These are phyloP conservation scores for Yarrowia yakushimensis DNA, from an alignment of 805 yeast species.

Conservation along the genomic window DNA sequence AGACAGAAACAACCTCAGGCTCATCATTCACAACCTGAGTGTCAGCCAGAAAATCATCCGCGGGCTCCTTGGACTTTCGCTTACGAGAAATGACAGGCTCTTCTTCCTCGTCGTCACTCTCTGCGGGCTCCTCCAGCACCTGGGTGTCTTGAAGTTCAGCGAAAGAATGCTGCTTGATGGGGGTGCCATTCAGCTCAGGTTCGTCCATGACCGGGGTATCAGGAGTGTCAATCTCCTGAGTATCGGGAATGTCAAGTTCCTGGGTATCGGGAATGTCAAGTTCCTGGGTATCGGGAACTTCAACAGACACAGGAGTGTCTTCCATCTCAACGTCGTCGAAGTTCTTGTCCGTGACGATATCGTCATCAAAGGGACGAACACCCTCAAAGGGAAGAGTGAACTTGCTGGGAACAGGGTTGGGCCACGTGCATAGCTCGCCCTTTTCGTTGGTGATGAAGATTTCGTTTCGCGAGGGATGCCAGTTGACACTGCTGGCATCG, in stretches of 20 bases:
- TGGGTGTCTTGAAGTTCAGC: not conserved
- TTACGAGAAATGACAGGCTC: conserved; percentile 26
- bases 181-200: not conserved
- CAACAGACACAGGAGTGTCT: not conserved
- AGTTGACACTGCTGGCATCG: conserved; percentile 32
- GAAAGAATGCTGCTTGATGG: not conserved
- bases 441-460: conserved; percentile 36
- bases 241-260: not conserved
- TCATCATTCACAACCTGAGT: conserved; percentile 29
- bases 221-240: not conserved
- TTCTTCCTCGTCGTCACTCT: not conserved
- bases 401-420: conserved; percentile 30
- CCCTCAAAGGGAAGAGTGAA: not conserved
- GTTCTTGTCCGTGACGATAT: not conserved
- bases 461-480: conserved; percentile 41
- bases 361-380: not conserved
- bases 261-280: not conserved
- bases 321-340: not conserved
- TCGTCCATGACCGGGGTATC: not conserved
- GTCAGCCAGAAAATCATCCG: not conserved
- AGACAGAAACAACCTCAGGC: not conserved
- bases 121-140: not conserved
- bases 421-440: conserved; percentile 36
- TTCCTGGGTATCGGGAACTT: not conserved
- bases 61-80: not conserved